A percentile compares a stretch with the other conserved stretches of the same genome.
These are phyloP conservation scores for Ceratocystis cacaofunesta DNA, from an alignment of 2,329 filamentous ascomycete genomes.

Conservation along the genomic window DNA sequence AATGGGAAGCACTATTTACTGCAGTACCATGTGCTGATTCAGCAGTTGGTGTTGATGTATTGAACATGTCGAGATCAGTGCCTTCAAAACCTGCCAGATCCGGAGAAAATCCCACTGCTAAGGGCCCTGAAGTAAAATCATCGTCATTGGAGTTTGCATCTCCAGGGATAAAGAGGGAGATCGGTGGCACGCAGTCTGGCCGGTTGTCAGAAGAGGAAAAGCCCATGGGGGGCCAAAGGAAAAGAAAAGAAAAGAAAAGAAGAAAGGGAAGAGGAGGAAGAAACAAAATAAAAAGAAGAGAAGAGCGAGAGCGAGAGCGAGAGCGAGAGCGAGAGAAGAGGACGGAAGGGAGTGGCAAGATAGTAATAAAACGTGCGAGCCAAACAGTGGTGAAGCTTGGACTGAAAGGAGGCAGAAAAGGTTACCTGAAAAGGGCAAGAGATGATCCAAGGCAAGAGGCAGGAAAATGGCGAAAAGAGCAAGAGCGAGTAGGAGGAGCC, in stretches of 20 bases:
- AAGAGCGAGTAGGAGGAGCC: not conserved
- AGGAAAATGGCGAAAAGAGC: not conserved
- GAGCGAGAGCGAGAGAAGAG: too few relatives aligned
- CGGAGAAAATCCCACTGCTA: constrained; percentile 12
- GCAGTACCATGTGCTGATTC: not conserved
- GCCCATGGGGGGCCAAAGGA: constrained; percentile 11
- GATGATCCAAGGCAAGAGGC: not conserved
- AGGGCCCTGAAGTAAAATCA: constrained; percentile 9
- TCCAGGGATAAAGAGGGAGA: constrained; percentile 1
- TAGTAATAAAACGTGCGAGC: not conserved
- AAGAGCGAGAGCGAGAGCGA: too few relatives aligned
- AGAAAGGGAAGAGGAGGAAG: not conserved
- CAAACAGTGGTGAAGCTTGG: constrained; percentile 3
- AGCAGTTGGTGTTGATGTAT: not conserved
- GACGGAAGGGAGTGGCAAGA: not conserved
- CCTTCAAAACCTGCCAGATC: constrained; percentile 5
- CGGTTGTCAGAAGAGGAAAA: constrained; percentile 13
- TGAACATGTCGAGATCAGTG: not conserved
- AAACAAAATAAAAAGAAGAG: not conserved
- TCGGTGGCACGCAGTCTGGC: constrained; percentile 11
- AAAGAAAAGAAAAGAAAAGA: not conserved
- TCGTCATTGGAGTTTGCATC: not conserved
- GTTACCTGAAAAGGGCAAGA: not conserved
- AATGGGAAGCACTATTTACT: not conserved
- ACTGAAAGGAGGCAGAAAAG: not conserved